Conservation (phyloP, 768 basidiomycete species). For the Lactifluus pinguis region DNA sequence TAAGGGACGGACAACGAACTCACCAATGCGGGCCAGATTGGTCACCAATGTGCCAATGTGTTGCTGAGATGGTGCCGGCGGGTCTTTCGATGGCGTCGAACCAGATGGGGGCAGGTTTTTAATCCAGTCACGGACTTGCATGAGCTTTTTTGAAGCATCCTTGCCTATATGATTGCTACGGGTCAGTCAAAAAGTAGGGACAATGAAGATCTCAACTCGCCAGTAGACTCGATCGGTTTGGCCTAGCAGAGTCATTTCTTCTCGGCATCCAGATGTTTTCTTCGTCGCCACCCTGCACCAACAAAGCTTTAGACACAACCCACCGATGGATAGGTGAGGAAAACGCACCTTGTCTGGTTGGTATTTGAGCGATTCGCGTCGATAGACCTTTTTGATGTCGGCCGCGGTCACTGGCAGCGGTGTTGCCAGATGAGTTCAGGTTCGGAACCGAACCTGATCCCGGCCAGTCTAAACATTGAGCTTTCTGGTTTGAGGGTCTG, state of each 20-base stretch:
- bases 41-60: constrained; percentile 62
- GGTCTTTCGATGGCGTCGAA: constrained; percentile 52
- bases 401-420: no score
- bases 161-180: constrained; percentile 31
- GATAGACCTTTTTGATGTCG: constrained; percentile 80
- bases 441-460: no score
- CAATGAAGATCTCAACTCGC: constrained; percentile 24
- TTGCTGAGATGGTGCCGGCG: constrained; percentile 51
- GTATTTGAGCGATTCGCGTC: constrained; percentile 76
- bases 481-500: no score
- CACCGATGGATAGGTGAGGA: not conserved
- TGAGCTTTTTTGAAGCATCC: constrained; percentile 63
- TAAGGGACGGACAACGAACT: constrained; percentile 18
- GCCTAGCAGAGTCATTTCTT: no score
- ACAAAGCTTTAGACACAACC: no score
- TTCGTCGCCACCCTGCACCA: constrained; percentile 74
- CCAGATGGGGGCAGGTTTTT: constrained; percentile 45
- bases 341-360: constrained; percentile 69
- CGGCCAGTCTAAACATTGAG: no score
- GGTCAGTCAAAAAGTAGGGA: not conserved
- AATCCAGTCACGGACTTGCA: constrained; percentile 64
- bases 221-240: constrained; percentile 64
- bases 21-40: constrained; percentile 63
- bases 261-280: constrained; percentile 59
- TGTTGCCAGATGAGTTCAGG: no score